Conservation (phyloP, 192 early-diverging fungal genomes). For the Chytriomyces hyalinus region DNA sequence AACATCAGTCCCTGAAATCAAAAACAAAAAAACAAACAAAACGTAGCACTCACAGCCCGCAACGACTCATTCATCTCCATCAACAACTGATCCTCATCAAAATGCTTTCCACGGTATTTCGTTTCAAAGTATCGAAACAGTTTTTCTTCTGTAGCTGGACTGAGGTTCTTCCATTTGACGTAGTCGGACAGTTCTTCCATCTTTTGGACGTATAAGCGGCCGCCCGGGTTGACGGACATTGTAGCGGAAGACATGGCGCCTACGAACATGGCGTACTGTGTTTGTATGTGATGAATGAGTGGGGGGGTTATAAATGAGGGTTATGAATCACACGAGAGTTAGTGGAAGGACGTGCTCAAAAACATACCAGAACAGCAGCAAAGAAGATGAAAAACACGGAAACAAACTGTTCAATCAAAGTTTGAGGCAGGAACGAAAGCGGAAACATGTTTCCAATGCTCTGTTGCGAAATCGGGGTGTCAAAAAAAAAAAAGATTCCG, state of each 20-base stretch:
- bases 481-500: too few relatives aligned
- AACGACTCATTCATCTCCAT: background rate
- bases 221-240: slow-evolving; percentile 40
- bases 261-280: slow-evolving; percentile 23
- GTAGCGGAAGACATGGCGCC: slow-evolving; percentile 28
- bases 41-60: background rate
- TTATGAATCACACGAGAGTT: background rate
- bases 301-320: too few relatives aligned
- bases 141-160: slow-evolving; percentile 11
- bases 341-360: background rate
- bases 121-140: slow-evolving; percentile 46
- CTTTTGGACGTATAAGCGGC: slow-evolving; percentile 2
- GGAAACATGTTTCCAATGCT: slow-evolving; percentile 46
- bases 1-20: too few relatives aligned
- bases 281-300: too few relatives aligned
- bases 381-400: slow-evolving; percentile 37
- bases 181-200: slow-evolving; percentile 55
- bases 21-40: too few relatives aligned
- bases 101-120: slow-evolving; percentile 54
- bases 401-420: slow-evolving; percentile 37
- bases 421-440: slow-evolving; percentile 30
- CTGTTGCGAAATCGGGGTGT: background rate
- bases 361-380: slow-evolving; percentile 32
- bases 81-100: slow-evolving; percentile 29
- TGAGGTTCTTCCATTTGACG: slow-evolving; percentile 48